A percentile compares a stretch with the other conserved stretches of the same genome.
Conservation (phyloP, 2,329 filamentous ascomycete species). For the Aspergillus pseudoterreus region DNA sequence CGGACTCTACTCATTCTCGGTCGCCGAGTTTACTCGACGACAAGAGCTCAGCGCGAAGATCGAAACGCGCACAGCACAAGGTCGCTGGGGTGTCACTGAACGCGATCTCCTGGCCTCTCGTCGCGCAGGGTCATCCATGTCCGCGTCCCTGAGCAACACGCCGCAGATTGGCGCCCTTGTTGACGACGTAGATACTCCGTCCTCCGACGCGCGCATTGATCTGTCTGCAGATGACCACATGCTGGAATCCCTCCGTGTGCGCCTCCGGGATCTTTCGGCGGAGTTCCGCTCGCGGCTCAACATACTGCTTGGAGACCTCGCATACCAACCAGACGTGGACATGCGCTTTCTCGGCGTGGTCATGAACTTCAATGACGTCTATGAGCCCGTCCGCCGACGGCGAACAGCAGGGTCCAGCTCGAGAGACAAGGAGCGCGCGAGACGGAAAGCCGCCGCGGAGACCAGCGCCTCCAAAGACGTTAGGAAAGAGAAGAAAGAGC, state of each 20-base stretch:
- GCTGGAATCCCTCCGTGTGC: constrained; percentile 70
- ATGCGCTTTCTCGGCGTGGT: constrained; percentile 93
- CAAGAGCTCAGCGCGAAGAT: constrained; percentile 77
- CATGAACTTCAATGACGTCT: constrained; percentile 99
- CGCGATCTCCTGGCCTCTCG: constrained; percentile 41
- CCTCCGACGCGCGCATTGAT: constrained; percentile 34
- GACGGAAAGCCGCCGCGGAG: constrained; percentile 25
- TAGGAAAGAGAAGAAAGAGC: constrained; percentile 23
- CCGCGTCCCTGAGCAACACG: constrained; percentile 23
- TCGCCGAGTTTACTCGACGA: constrained; percentile 88
- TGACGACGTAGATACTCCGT: constrained; percentile 36
- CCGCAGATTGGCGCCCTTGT: constrained; percentile 21
- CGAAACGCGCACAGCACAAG: constrained; percentile 62
- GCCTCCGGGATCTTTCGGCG: constrained; percentile 66
- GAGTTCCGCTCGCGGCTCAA: constrained; percentile 77
- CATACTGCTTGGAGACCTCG: constrained; percentile 80
- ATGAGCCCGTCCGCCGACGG: constrained; percentile 69
- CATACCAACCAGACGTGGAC: constrained; percentile 90
- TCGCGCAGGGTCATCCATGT: constrained; percentile 24
- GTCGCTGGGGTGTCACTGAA: constrained; percentile 62
- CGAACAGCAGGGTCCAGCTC: constrained; percentile 26
- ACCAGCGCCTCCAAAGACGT: constrained; percentile 17
- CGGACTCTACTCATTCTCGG: constrained; percentile 88
- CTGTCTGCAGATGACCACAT: constrained; percentile 54
- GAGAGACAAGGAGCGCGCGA: constrained; percentile 29